Conservation (phyloP, 495 filamentous ascomycete species). For the Annulohypoxylon maeteangense region DNA sequence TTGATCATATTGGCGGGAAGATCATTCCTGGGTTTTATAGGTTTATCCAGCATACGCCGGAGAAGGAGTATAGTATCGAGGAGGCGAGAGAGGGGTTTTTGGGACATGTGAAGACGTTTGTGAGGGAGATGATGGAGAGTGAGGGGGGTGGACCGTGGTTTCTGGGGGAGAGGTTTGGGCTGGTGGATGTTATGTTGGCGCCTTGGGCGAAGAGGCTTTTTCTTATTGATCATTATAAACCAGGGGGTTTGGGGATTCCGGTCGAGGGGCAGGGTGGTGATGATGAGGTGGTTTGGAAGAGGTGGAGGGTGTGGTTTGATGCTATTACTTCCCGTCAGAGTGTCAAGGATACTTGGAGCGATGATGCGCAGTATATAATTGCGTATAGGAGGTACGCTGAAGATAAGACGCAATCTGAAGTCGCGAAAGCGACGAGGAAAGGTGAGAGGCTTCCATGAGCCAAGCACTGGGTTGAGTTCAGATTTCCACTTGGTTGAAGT, state of each 20-base stretch:
- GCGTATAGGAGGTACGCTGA: slow-evolving; percentile 79
- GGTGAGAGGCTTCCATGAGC: slow-evolving; percentile 69
- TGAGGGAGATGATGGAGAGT: slow-evolving; percentile 61
- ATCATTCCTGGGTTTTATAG: slow-evolving; percentile 73
- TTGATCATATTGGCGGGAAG: slow-evolving; percentile 70
- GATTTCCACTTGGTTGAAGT: not conserved
- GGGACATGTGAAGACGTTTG: slow-evolving; percentile 63
- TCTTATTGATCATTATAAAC: slow-evolving; percentile 76
- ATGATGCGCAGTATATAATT: slow-evolving; percentile 67
- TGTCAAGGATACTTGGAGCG: slow-evolving; percentile 70
- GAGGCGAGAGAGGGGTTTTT: slow-evolving; percentile 63
- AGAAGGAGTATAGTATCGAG: slow-evolving; percentile 55
- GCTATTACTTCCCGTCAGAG: slow-evolving; percentile 66
- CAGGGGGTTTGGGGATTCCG: slow-evolving; percentile 68
- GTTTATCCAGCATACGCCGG: slow-evolving; percentile 70
- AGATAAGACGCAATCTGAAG: slow-evolving; percentile 74
- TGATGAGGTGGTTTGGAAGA: slow-evolving; percentile 64
- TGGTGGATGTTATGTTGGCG: slow-evolving; percentile 73
- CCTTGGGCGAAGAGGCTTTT: slow-evolving; percentile 75
- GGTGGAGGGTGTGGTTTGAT: slow-evolving; percentile 70
- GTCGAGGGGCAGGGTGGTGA: slow-evolving; percentile 38
- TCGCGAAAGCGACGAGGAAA: slow-evolving; percentile 72
- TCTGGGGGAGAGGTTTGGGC: slow-evolving; percentile 62
- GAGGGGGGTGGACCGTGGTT: slow-evolving; percentile 69
- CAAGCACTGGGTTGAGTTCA: not conserved